These are phyloP conservation scores for Leucosporidium creatinivorum DNA, from an alignment of 768 basidiomycete genomes.

Conservation along the genomic window DNA sequence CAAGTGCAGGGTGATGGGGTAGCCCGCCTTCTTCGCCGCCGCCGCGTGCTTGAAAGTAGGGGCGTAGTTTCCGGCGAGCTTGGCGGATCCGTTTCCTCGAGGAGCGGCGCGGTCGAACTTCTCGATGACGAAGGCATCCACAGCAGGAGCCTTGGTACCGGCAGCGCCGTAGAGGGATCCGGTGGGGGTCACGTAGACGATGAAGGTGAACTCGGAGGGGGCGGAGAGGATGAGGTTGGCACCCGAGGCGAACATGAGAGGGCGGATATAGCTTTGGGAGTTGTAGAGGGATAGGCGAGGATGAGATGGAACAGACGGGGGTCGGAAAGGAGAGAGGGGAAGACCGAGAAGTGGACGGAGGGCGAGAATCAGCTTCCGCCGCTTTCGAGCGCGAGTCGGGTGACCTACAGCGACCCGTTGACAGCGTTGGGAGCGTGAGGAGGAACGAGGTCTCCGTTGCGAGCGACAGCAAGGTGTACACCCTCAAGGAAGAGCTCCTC, in stretches of 20 bases:
- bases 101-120: slow-evolving; percentile 37
- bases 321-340: too few relatives aligned
- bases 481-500: slow-evolving; percentile 35
- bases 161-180: slow-evolving; percentile 34
- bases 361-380: neutral
- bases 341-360: neutral
- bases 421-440: slow-evolving; percentile 26
- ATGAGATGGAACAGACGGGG: too few relatives aligned
- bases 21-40: slow-evolving; percentile 34
- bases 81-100: slow-evolving; percentile 27
- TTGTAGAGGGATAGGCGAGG: too few relatives aligned
- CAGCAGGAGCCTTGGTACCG: slow-evolving; percentile 30
- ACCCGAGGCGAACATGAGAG: slow-evolving; percentile 27
- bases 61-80: slow-evolving; percentile 28
- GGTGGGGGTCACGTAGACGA: slow-evolving; percentile 34
- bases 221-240: slow-evolving; percentile 29
- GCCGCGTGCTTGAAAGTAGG: slow-evolving; percentile 25
- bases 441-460: slow-evolving; percentile 36
- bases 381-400: neutral
- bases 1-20: slow-evolving; percentile 37
- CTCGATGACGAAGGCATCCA: slow-evolving; percentile 34
- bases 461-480: slow-evolving; percentile 25
- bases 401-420: slow-evolving; percentile 25
- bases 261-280: neutral
- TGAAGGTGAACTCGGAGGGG: slow-evolving; percentile 33